Conservation (phyloP, 805 yeast species). For the Teunomyces lycoperdinae region DNA sequence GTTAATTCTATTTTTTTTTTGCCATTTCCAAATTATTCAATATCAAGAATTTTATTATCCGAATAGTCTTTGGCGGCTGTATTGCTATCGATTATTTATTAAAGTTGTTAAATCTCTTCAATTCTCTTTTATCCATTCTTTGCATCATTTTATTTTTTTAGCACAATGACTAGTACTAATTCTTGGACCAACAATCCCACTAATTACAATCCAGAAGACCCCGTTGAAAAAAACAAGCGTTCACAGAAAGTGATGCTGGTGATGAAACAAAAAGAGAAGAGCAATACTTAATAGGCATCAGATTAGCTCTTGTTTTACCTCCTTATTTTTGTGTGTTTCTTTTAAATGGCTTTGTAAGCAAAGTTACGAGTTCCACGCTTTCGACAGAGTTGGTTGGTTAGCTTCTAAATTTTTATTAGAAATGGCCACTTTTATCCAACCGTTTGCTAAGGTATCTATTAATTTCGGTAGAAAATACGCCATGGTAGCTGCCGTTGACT, state of each 20-base stretch:
- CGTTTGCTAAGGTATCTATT: constrained; percentile 36
- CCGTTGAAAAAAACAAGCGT: constrained; percentile 6
- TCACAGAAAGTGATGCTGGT: constrained; percentile 41
- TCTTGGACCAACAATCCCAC: neutral
- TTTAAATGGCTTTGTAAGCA: constrained; percentile 32
- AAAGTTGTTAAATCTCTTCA: neutral
- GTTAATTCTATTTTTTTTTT: no score
- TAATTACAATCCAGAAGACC: neutral
- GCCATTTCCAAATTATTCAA: no score
- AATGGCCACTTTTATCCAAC: constrained; percentile 31
- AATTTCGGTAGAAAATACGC: constrained; percentile 36
- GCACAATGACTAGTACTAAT: neutral
- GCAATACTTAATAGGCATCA: constrained; percentile 30
- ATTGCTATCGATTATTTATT: neutral
- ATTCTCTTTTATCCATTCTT: neutral
- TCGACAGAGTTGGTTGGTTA: constrained; percentile 37
- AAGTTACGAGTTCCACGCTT: constrained; percentile 33
- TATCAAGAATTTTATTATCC: neutral
- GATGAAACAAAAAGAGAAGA: constrained; percentile 41
- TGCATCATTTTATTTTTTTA: neutral
- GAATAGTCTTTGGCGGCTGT: neutral
- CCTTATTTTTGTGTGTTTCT: constrained; percentile 30
- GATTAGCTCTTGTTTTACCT: constrained; percentile 21
- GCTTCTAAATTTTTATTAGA: constrained; percentile 35
- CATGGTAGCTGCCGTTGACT: constrained; percentile 20